These are phyloP conservation scores for Septoria petroselini DNA, from an alignment of 2,329 filamentous ascomycete genomes.

Conservation along the genomic window DNA sequence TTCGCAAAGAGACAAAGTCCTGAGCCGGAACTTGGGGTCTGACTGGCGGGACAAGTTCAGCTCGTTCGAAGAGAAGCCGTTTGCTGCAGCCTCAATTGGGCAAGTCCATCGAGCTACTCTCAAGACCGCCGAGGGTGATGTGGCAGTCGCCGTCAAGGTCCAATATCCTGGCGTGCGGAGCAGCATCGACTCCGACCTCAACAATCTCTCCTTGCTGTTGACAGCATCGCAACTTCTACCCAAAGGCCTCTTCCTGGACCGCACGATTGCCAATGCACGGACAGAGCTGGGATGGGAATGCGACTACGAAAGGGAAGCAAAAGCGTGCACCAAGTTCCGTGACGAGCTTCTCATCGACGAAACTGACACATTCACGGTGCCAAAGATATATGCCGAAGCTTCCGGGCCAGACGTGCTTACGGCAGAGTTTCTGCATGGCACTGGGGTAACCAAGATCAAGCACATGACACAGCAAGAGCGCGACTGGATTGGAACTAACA, in stretches of 20 bases:
- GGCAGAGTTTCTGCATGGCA: slow-evolving; percentile 85
- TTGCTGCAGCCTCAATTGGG: slow-evolving; percentile 94
- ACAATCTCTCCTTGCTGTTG: slow-evolving; percentile 85
- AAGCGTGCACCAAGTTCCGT: slow-evolving; percentile 72
- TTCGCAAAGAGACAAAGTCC: slow-evolving; percentile 83
- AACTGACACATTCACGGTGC: slow-evolving; percentile 71
- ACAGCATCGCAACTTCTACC: slow-evolving; percentile 87
- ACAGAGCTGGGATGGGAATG: slow-evolving; percentile 95
- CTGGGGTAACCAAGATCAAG: slow-evolving; percentile 74
- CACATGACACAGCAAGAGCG: slow-evolving; percentile 76
- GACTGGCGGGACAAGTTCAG: slow-evolving; percentile 82
- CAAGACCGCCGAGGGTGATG: slow-evolving; percentile 67
- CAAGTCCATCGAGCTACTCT: slow-evolving; percentile 88
- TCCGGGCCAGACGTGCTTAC: slow-evolving; percentile 85
- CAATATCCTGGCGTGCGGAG: slow-evolving; percentile 95
- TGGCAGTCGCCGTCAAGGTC: slow-evolving; percentile 90
- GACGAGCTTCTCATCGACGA: slow-evolving; percentile 69
- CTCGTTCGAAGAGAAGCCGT: slow-evolving; percentile 83
- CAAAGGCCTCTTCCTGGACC: slow-evolving; percentile 89
- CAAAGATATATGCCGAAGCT: slow-evolving; percentile 71
- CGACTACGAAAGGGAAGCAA: slow-evolving; percentile 86
- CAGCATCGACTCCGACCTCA: slow-evolving; percentile 94
- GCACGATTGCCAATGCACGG: slow-evolving; percentile 93
- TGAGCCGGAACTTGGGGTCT: slow-evolving; percentile 71
- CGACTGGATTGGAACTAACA: slow-evolving; percentile 95